These are phyloP conservation scores for Myxozyma sirexii DNA, from an alignment of 805 yeast genomes.

Conservation along the genomic window DNA sequence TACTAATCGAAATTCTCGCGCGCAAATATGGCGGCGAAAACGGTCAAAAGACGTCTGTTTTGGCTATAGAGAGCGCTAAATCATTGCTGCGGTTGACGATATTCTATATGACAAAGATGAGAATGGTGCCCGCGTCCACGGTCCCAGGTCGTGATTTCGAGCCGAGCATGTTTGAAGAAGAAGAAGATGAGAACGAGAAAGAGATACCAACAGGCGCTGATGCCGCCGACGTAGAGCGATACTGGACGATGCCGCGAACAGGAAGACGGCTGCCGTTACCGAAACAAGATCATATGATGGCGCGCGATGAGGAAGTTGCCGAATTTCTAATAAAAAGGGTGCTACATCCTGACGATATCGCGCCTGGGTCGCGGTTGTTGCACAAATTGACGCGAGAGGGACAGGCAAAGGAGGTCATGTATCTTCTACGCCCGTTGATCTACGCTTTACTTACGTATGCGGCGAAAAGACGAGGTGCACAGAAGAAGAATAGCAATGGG, in stretches of 20 bases:
- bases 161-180: conserved; percentile 39
- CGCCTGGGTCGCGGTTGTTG: conserved; percentile 40
- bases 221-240: not conserved
- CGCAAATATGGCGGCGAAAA: conserved; percentile 36
- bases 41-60: conserved; percentile 40
- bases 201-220: not conserved
- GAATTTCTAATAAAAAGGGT: conserved; percentile 37
- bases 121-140: conserved; percentile 41
- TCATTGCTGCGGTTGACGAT: conserved; percentile 42
- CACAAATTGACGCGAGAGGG: conserved; percentile 36
- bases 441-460: conserved; percentile 42
- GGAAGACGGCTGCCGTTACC: conserved; percentile 28
- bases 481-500: not conserved
- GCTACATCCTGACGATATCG: conserved; percentile 42
- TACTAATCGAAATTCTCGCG: conserved; percentile 46
- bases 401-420: conserved; percentile 41
- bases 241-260: conserved; percentile 36
- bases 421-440: conserved; percentile 46
- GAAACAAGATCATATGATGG: not conserved
- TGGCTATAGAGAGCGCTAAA: conserved; percentile 33
- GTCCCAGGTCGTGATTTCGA: conserved; percentile 44
- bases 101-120: conserved; percentile 35
- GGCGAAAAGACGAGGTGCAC: not conserved
- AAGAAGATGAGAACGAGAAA: conserved; percentile 9
- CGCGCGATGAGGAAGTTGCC: conserved; percentile 31